Evolutionary conservation across 1,284 basidiomycete species (phyloP).

Genomic region (Trametes polyzona): DNA sequence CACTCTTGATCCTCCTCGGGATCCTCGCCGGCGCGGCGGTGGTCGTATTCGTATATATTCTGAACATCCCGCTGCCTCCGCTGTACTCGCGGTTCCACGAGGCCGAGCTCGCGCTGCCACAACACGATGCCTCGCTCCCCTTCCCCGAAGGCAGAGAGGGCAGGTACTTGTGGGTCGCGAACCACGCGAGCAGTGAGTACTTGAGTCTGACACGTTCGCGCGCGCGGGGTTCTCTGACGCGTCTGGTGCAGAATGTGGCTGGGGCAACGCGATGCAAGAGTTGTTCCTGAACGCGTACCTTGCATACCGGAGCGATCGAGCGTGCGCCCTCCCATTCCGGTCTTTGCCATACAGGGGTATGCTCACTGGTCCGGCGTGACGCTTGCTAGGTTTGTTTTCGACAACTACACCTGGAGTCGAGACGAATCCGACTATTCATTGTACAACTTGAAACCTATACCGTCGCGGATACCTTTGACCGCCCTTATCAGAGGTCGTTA

Average conservation of each 20-base stretch:
- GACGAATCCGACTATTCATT: conserved; percentile 35
- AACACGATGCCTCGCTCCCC: conserved; percentile 44
- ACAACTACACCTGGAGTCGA: conserved; percentile 42
- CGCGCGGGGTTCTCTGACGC: conserved; percentile 24
- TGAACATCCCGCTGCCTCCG: conserved; percentile 40
- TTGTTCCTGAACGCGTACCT: conserved; percentile 39
- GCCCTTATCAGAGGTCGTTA: conserved; percentile 33
- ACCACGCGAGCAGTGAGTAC: conserved; percentile 47
- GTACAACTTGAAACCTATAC: conserved; percentile 38
- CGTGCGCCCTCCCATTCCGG: conserved; percentile 33
- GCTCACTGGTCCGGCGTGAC: background rate
- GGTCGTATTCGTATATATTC: conserved; percentile 3
- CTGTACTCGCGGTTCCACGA: conserved; percentile 48
- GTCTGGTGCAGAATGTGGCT: conserved; percentile 38
- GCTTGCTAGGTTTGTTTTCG: conserved; percentile 45
- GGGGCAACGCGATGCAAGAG: conserved; percentile 49
- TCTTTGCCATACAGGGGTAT: background rate
- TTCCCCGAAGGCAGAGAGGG: conserved; percentile 45
- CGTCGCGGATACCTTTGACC: conserved; percentile 42
- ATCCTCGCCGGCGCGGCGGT: background rate
- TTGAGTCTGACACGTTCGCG: background rate
- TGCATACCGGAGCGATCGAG: conserved; percentile 36
- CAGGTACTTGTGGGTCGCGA: conserved; percentile 50
- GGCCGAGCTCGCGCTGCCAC: conserved; percentile 49
- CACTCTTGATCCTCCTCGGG: conserved; percentile 4